Evolutionary conservation across 2,329 filamentous ascomycete genomes (phyloP), one percentile per base, ranked within the genome.

Genomic region (Aspergillus alliaceus): DNA sequence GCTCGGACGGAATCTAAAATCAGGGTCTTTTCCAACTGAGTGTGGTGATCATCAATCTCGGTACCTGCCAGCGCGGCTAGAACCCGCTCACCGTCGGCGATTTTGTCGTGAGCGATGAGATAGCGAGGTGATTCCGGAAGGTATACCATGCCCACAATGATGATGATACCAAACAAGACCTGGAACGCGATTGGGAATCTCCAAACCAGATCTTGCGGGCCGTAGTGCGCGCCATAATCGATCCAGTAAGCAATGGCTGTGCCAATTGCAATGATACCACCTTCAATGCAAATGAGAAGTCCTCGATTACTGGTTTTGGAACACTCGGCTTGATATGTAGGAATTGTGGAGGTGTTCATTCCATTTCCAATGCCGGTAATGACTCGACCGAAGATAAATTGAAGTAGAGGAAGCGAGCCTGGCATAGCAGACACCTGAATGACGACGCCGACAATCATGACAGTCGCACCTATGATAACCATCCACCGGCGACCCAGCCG

Each of bases 291-390:
- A 6, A 64, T 60, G 31, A 63, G 46, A 24, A 63, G 61, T 37
- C 61, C 62, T 20, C 59, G 57, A 35, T 63, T 63, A 46, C 54
- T 58, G 9, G 62, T 57, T 24, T 57, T 63, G n/a, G 59, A 57
- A 24, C 59, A 64, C 20, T 64, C 61, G 3, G 62, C 61, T 48
- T 64, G 62, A 39, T 63, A 64, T 4, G 60, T 62, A 3, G 62
- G 60, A 14, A 63, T 61, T 18, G 62, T 64, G 14, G 59, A 63
- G 0, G 59, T 64, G 48, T 63, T 63, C 55, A 64, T 64, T 34
- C 62, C 59, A 27, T 63, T 63, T 8, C 59, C 59, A 20, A 64
- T 58, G 8, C 60, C 61, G n/a, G 62, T 63, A 24, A 62, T 61
- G 9, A 63, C 59, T n/a, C 62, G 61, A 6, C 60, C 60, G 18